Base-by-base conservation (phyloP, 352 stramenopile species). In the Globisporangium okanoganense region DNA sequence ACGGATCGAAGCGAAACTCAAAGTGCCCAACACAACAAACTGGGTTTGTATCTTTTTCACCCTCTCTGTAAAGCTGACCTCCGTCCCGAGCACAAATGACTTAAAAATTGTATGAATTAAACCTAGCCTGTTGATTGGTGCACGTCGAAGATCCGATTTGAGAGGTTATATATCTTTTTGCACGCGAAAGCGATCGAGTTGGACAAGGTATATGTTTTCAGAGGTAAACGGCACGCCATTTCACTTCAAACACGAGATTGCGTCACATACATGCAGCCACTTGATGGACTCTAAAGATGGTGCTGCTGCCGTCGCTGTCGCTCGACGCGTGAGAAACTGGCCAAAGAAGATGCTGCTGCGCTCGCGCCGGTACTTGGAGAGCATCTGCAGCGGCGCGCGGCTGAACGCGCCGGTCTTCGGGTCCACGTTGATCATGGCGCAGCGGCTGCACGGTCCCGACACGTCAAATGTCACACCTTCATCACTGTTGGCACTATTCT, bases 381-480 rank as follows among this genome's bases (percentile, higher is more conserved):
- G 78, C 33, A 83, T 73, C 57, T 90, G 82, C 44, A 96, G 73
- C 20, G 78, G 82, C 58, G 71, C 73, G 16, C 72, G 64, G 44
- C 70, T 54, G 59, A 84, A 88, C 18, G 70, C 65, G 8, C 83
- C 82, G 5, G 81, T 93, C 47, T 67, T 64, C 29, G 74, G 86
- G 63, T 96, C 78, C 53, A 96, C 75, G 56, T 95, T 95, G 65
- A 95, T 83, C 72, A 93, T 88, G 38, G 70, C 81, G 62, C 86
- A 96, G 58, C 88, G 85, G 24, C 72, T 79, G 66, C 82, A 94
- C 20, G 82, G 78, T 3, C 83, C 85, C 20, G 75, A 76, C 38
- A 92, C 72, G 56, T 82, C 72, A 35, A 92, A 90, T 53, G 53
- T 38, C 9, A 44, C 49, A 5, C 62, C 71, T 33, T 3, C 29